phyloP scores from a whole-genome alignment of 116 monocot species.

The Dioscorea cayenensis region DNA sequence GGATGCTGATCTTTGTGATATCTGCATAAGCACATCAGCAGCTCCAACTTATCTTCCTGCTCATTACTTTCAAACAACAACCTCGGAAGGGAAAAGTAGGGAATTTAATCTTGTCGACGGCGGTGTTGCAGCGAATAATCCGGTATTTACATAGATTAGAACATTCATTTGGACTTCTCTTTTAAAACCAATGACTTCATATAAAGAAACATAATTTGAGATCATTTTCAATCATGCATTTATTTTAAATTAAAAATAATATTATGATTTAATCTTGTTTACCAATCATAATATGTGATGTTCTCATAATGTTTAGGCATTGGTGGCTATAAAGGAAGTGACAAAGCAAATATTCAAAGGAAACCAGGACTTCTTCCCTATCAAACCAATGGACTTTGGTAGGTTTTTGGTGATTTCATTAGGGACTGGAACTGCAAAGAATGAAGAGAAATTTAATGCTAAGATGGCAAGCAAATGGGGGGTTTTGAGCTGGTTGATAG shows the following conservation, averaged over 20 bases:
- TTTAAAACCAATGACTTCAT: no score
- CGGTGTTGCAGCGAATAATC: constrained; percentile 41
- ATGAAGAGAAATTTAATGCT: constrained; percentile 10
- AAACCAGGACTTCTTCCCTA: constrained; percentile 29
- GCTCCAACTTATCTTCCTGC: constrained; percentile 46
- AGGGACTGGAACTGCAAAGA: constrained; percentile 30
- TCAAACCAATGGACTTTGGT: constrained; percentile 29
- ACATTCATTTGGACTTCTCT: no score
- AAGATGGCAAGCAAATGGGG: constrained; percentile 18
- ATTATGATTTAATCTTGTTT: no score
- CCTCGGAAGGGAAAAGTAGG: constrained; percentile 4
- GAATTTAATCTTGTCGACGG: constrained; percentile 38
- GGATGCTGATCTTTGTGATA: constrained; percentile 25
- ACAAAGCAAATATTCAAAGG: constrained; percentile 18
- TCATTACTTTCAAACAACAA: constrained; percentile 23
- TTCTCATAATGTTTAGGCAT: constrained; percentile 12
- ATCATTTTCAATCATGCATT: no score
- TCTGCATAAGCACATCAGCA: constrained; percentile 45
- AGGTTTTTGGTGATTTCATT: constrained; percentile 44
- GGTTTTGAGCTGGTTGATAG: constrained; percentile 10
- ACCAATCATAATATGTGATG: no score
- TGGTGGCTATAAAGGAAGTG: constrained; percentile 29
- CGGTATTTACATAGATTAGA: constrained; percentile 9
- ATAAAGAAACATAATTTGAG: no score
- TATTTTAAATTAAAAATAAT: no score